These are phyloP conservation scores for Epicoccum nigrum DNA, from an alignment of 2,329 filamentous ascomycete species.

Conservation along the genomic window DNA sequence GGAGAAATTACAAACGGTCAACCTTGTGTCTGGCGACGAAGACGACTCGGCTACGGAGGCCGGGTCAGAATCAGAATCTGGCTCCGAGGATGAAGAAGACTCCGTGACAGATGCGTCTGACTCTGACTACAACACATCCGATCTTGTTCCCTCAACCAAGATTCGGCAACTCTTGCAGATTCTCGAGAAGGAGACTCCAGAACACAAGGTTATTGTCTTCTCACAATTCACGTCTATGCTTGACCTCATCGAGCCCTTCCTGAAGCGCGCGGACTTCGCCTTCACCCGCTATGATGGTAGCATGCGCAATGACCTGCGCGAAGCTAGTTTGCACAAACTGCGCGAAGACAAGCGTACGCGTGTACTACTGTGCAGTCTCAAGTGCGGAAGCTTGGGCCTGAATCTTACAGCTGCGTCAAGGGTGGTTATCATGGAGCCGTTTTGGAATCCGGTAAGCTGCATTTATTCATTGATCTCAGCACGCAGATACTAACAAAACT, in stretches of 20 bases:
- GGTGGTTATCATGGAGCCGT: constrained; percentile 94
- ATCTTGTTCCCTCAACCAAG: constrained; percentile 78
- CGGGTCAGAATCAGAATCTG: constrained; percentile 48
- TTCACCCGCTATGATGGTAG: constrained; percentile 92
- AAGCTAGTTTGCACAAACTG: constrained; percentile 80
- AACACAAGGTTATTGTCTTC: constrained; percentile 98
- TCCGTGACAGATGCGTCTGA: constrained; percentile 50
- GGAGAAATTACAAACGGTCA: constrained; percentile 58
- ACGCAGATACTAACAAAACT: constrained; percentile 16
- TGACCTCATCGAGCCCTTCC: constrained; percentile 91
- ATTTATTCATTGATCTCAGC: neutral
- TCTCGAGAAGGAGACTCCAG: constrained; percentile 74
- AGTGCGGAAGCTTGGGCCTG: constrained; percentile 89
- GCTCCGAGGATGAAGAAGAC: constrained; percentile 52
- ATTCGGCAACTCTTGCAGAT: constrained; percentile 85
- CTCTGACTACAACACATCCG: constrained; percentile 51
- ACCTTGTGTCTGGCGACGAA: constrained; percentile 59
- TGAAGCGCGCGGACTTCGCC: constrained; percentile 73
- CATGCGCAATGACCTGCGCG: constrained; percentile 92
- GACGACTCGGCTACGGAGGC: constrained; percentile 46
- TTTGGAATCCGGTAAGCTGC: constrained; percentile 85
- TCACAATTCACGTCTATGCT: constrained; percentile 99
- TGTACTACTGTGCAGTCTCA: constrained; percentile 88
- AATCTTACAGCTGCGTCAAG: constrained; percentile 93
- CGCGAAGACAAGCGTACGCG: constrained; percentile 76